These are phyloP conservation scores for Kalanchoe fedtschenkoi DNA, from an alignment of 164 flowering plant genomes.

Conservation along the genomic window DNA sequence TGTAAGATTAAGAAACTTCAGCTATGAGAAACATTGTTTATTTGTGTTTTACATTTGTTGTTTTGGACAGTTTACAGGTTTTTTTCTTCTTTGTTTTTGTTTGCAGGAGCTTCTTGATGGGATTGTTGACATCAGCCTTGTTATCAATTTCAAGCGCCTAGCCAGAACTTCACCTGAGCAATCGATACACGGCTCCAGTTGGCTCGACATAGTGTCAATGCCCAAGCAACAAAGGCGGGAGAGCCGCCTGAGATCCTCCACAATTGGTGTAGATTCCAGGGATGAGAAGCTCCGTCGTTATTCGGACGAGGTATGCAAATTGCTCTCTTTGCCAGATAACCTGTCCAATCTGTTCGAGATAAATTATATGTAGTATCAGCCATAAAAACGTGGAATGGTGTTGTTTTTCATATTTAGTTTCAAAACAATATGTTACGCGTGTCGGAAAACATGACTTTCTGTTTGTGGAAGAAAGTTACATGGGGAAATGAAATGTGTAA, in stretches of 20 bases:
- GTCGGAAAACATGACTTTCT: no score
- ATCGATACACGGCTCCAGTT: conserved; percentile 8
- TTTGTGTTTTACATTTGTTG: background rate
- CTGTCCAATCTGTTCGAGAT: background rate
- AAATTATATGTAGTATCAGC: background rate
- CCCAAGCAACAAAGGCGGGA: background rate
- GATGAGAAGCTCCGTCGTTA: conserved; percentile 24
- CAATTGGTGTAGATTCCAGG: conserved; percentile 12
- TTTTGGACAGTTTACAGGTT: background rate
- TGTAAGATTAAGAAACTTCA: conserved; percentile 30
- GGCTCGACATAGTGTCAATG: conserved; percentile 7
- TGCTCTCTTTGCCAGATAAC: background rate
- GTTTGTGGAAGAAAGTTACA: no score
- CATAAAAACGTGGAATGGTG: no score
- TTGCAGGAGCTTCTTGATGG: conserved; percentile 40
- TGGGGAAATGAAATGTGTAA: no score
- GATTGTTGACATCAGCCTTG: conserved; percentile 37
- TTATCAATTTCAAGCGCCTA: conserved; percentile 28
- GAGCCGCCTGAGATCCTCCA: conserved; percentile 1
- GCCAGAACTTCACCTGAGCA: conserved; percentile 9
- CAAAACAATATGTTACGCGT: no score
- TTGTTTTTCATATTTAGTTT: no score
- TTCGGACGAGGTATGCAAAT: background rate
- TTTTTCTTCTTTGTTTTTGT: background rate
- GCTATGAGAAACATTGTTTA: background rate